phyloP scores from a whole-genome alignment of 202 grass and related monocot species.

The Cymbopogon flexuosus region DNA sequence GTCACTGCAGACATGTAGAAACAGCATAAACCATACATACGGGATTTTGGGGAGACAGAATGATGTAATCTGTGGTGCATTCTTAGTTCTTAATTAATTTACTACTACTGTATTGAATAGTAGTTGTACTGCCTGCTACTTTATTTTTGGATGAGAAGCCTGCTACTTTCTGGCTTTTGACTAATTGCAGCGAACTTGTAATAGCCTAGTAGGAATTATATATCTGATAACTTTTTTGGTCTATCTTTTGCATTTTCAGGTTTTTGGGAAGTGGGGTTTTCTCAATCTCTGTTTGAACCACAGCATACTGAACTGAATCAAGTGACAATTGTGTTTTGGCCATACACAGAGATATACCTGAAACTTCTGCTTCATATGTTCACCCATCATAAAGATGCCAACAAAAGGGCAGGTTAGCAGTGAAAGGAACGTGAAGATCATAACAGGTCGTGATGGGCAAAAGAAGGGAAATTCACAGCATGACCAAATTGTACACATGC shows the following conservation, averaged over 20 bases:
- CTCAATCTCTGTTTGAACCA: slow-evolving; percentile 10
- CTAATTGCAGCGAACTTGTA: not conserved
- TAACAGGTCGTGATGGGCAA: slow-evolving; percentile 30
- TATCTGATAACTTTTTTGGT: slow-evolving; percentile 15
- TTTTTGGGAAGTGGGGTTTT: not conserved
- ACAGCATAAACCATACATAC: slow-evolving; percentile 12
- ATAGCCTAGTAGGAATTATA: not conserved
- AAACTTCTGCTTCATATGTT: slow-evolving; percentile 43
- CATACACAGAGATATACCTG: slow-evolving; percentile 5
- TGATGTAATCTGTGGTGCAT: slow-evolving; percentile 22
- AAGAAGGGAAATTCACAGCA: slow-evolving; percentile 38
- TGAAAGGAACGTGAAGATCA: slow-evolving; percentile 39
- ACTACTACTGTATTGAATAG: not conserved
- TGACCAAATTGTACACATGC: slow-evolving; percentile 26
- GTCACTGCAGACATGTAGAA: slow-evolving; percentile 15
- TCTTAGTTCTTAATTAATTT: slow-evolving; percentile 26
- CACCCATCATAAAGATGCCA: slow-evolving; percentile 44
- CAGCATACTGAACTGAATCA: slow-evolving; percentile 10
- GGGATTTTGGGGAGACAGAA: slow-evolving; percentile 33
- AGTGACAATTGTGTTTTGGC: slow-evolving; percentile 22
- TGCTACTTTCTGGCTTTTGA: not conserved
- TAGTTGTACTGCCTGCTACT: not conserved
- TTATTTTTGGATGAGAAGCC: not conserved
- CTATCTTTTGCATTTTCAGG: slow-evolving; percentile 17
- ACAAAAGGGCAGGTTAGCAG: slow-evolving; percentile 42